A percentile compares a stretch with the other conserved stretches of the same genome.
These are phyloP conservation scores for Talaromyces trachyspermus DNA, from an alignment of 495 filamentous ascomycete species.

Conservation along the genomic window DNA sequence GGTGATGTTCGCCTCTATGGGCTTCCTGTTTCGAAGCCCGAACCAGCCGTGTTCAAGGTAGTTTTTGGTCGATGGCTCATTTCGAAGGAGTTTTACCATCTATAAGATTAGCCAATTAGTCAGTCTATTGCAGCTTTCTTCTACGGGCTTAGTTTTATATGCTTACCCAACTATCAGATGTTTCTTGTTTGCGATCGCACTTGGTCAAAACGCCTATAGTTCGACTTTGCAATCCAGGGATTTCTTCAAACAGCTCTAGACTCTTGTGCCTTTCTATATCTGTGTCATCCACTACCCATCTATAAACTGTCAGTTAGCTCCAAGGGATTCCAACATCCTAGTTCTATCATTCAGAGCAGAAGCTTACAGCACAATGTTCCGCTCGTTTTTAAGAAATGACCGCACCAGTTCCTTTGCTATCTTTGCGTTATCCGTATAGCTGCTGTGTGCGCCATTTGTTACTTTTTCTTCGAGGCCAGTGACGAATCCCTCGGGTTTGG, in stretches of 20 bases:
- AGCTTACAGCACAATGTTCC: slow-evolving; percentile 3
- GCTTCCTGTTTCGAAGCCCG: slow-evolving; percentile 5
- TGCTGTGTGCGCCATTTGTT: not conserved
- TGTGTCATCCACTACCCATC: slow-evolving; percentile 4
- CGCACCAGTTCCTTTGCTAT: slow-evolving; percentile 1
- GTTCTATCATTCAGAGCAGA: not conserved
- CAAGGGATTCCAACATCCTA: not conserved
- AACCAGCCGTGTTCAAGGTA: slow-evolving; percentile 3
- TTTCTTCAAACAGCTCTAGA: not conserved
- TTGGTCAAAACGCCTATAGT: slow-evolving; percentile 2
- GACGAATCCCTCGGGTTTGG: not conserved
- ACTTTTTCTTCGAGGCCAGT: not conserved
- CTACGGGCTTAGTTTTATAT: not conserved
- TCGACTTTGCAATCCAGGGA: not conserved
- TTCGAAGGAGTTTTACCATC: slow-evolving; percentile 6
- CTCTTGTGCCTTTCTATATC: slow-evolving; percentile 3
- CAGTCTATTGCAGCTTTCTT: not conserved
- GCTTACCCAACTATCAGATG: slow-evolving; percentile 4
- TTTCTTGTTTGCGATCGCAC: slow-evolving; percentile 7
- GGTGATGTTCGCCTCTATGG: not conserved
- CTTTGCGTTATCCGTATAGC: slow-evolving; percentile 1
- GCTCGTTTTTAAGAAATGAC: slow-evolving; percentile 3
- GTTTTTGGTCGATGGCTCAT: not conserved
- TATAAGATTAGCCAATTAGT: not conserved
- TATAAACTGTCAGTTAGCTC: not conserved